Evolutionary conservation across 2,329 filamentous ascomycete genomes (phyloP).

Genomic region (Claviceps purpurea): DNA sequence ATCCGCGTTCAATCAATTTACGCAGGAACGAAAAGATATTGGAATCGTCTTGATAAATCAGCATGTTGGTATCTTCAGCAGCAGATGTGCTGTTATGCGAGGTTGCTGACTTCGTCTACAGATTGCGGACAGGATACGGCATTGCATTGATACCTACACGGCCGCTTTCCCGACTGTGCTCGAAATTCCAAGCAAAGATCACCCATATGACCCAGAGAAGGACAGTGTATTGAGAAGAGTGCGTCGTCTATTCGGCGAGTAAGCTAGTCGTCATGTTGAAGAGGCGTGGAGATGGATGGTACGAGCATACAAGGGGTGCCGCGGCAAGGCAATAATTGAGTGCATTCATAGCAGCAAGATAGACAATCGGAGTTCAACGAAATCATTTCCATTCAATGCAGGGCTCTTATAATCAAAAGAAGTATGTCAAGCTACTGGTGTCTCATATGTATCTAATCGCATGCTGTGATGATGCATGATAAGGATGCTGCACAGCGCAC

Average conservation of each 20-base stretch:
- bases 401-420: background rate
- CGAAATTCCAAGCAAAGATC: slow-evolving; percentile 97
- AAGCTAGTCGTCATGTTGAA: slow-evolving; percentile 14
- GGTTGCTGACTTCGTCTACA: slow-evolving; percentile 22
- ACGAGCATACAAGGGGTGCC: background rate
- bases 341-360: background rate
- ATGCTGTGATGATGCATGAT: background rate
- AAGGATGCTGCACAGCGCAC: background rate
- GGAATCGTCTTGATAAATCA: slow-evolving; percentile 96
- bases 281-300: background rate
- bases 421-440: background rate
- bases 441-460: background rate
- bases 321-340: background rate
- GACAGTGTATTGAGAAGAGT: slow-evolving; percentile 92
- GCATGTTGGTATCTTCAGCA: slow-evolving; percentile 48
- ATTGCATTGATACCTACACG: slow-evolving; percentile 80
- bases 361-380: background rate
- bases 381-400: background rate
- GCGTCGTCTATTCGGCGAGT: slow-evolving; percentile 53
- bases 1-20: slow-evolving; percentile 79
- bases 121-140: slow-evolving; percentile 88
- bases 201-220: slow-evolving; percentile 97
- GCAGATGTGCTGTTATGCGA: background rate
- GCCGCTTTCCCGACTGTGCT: slow-evolving; percentile 92
- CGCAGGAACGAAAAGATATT: slow-evolving; percentile 84